Percentiles rank a stretch among this genome's conserved stretches.
Evolutionary conservation across 257 asterid species (phyloP).

Genomic region (Vinca minor): DNA sequence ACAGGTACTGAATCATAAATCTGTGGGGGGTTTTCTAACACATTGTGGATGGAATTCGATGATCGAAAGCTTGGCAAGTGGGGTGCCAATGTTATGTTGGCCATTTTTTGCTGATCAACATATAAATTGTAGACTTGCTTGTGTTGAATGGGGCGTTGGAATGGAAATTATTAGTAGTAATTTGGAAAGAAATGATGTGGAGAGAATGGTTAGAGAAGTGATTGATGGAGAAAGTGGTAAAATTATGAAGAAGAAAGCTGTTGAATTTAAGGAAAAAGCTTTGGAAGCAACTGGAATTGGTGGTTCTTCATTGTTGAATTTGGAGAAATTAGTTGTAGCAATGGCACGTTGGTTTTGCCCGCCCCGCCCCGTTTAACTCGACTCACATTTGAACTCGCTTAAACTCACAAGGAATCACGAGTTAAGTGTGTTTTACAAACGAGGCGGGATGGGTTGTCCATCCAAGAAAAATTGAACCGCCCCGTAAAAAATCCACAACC

Average conservation of each 20-base stretch:
- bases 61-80: conserved; percentile 30
- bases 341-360: too few species aligned
- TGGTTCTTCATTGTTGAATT: conserved; percentile 29
- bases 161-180: conserved; percentile 13
- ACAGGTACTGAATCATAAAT: conserved; percentile 29
- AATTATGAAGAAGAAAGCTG: conserved; percentile 22
- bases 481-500: too few species aligned
- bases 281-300: conserved; percentile 10
- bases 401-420: too few species aligned
- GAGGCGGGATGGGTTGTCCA: too few species aligned
- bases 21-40: conserved; percentile 29
- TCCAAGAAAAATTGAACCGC: too few species aligned
- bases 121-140: conserved; percentile 24
- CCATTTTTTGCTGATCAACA: conserved; percentile 44
- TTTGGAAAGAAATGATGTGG: conserved; percentile 25
- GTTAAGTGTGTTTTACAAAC: too few species aligned
- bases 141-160: conserved; percentile 32
- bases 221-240: conserved; percentile 31
- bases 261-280: conserved; percentile 26
- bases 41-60: conserved; percentile 48
- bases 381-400: too few species aligned
- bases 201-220: conserved; percentile 18
- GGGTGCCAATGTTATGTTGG: conserved; percentile 43
- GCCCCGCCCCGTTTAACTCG: too few species aligned
- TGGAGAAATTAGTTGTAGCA: conserved; percentile 22